Base-by-base conservation (phyloP, 176 grass and related monocot genomes). In the Urochloa ruziziensis region DNA sequence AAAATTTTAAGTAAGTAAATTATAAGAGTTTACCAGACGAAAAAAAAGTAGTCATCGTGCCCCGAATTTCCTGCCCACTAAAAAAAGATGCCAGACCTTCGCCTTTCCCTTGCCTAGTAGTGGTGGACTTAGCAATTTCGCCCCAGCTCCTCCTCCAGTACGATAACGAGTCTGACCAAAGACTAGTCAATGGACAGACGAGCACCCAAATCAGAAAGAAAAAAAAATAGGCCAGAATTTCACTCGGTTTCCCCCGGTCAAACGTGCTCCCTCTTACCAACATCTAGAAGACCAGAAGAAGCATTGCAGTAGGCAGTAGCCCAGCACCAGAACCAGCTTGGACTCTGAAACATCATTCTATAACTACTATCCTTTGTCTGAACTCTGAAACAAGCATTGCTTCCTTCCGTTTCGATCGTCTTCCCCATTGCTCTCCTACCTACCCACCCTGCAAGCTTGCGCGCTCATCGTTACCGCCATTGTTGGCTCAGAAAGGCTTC, bases 231-330 rank as follows among this genome's bases (percentile, higher is more conserved):
- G 51, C 42, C 17, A 25, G 17, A 49, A 52, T 49, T 47, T 39
- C 75, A 56, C 86, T 80, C 62, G 53, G 51, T 70, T 86, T 88
- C 62, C 14, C 30, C 73, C 16, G 83, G 92, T 94, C 92, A 94
- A 89, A 85, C 70, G 54, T 83, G 35, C 79, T 33, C 66, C 33
- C 46, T 63, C 77, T 44, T 23, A 39, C 25, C 46, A 86, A 33
- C 66, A 29, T 72, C 66, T 53, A 73, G 57, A 64, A 46, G 27
- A 71, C 67, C 56, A 49, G 23, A 23, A 51, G 10, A 40, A 21
- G 58, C 14, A 19, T 23, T 10, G 36, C 60, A 68, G 34, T 29
- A 63, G n/a, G n/a, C n/a, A n/a, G n/a, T 63, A 23, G 34, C 28
- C 18, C 49, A 54, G 51, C 83, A 59, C 66, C 58, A 46, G 44